Evolutionary conservation across 2,329 filamentous ascomycete species (phyloP), one percentile per base, ranked within the genome.

Genomic region (Lecanoromycetidae sp.): DNA sequence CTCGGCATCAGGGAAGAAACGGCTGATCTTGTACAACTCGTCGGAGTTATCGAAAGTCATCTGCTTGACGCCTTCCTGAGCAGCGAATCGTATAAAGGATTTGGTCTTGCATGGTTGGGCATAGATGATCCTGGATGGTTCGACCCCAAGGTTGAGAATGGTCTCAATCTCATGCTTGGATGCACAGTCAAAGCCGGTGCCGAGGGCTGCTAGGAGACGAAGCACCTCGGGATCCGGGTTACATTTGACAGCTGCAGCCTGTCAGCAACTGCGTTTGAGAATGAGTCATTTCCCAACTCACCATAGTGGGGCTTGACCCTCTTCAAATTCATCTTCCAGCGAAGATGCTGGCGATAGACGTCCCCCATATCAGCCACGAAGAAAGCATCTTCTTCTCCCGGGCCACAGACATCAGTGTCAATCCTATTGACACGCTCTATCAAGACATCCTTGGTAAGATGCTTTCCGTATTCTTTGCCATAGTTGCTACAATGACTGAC

Each of bases 31-130:
- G 77, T 90, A 87, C 44, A 98, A 77, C 74, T 98, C 91, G 65
- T 98, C 91, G 63, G 84, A 79, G 59, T 98, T 98, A 76, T 98
- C 91, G 63, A 98, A 96, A 2, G 91, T 98, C 90, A 98, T 96
- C 74, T 94, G 86, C 71, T 84, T 90, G 63, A 98, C 91, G 57
- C 83, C 84, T 56, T 81, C 74, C 62, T 79, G 76, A 60, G 84
- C 80, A 55, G 93, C 91, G 61, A 88, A 94, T 61, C 88, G 87
- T 53, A 98, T 76, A 66, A 95, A 96, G 39, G 90, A 95, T 71
- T 91, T 94, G 60, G 91, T 98, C 80, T 98, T 98, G 84, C 91
- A 96, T 47, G 91, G 91, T 71, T 98, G 91, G 41, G 91, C 91
- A 63, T 96, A 98, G 69, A 98, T 95, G 72, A 98, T 93, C 65